Evolutionary conservation across 331 rosid genomes (phyloP), one percentile per base, ranked within the genome.

Genomic region (Malus hybrid): DNA sequence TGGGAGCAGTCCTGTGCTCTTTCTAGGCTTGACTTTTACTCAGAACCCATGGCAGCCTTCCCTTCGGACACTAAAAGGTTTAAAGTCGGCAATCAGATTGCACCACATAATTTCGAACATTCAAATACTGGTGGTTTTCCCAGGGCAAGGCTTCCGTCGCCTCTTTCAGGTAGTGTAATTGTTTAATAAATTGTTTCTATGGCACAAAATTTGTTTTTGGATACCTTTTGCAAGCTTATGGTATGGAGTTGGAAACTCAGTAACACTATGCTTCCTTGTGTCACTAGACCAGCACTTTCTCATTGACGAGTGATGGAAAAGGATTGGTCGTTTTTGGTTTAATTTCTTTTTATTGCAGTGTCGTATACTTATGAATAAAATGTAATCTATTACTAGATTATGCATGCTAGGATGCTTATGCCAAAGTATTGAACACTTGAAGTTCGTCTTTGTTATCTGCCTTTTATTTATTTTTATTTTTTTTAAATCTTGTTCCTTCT

Each of bases 21-120:
- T 65, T 86, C 91, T 13, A 85, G 98, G 84, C 91, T 93, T 83
- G 96, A 87, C 75, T 91, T 71, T 67, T 93, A 91, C 80, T 91
- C 98, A 2, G 94, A 94, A 71, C 97, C 97, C 15, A 88, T 91
- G 98, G 60, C 90, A 28, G 96, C 97, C 52, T 94, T 91, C 86
- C 83, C 90, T 70, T 71, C 88, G 14, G 80, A 78, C 78, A 91
- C 9, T 81, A 84, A 74, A 72, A 81, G 79, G 82, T 61, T 77
- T 72, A 85, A 59, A 63, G 34, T 42, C 22, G 65, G 28, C 69
- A 69, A 67, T 42, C 93, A 75, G 71, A 20, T 76, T 57, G 73
- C 75, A 33, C 77, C 83, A 0, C 81, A 73, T 80, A 46, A 61
- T 84, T 81, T 75, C 48, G 69, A 82, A 36, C 88, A 82, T 77